Conservation (phyloP, 331 rosid genomes). For the Pyrus hybrid region DNA sequence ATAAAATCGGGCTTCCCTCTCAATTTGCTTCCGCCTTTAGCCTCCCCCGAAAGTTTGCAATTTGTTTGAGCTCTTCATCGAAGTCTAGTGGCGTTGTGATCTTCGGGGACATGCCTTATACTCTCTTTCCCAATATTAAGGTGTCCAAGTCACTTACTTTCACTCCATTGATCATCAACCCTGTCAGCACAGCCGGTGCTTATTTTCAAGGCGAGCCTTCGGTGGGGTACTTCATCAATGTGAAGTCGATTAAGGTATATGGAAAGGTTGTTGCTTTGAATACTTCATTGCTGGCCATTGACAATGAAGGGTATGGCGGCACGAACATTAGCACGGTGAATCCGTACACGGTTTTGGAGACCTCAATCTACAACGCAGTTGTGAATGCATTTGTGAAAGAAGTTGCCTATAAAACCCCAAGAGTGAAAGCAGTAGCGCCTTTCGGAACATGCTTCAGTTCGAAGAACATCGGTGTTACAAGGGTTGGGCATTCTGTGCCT, state of each 20-base stretch:
- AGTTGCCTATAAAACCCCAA: background rate
- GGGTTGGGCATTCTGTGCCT: conserved; percentile 19
- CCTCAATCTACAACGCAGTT: too few species aligned
- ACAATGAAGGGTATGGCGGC: conserved; percentile 35
- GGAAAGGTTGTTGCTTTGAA: conserved; percentile 17
- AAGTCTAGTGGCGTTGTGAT: conserved; percentile 26
- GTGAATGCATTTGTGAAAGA: conserved; percentile 21
- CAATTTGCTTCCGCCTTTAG: conserved; percentile 38
- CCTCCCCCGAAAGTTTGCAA: conserved; percentile 25
- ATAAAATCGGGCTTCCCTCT: conserved; percentile 29
- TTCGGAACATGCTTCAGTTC: conserved; percentile 27
- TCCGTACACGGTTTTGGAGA: conserved; percentile 42
- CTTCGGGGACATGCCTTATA: conserved; percentile 37
- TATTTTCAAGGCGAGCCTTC: conserved; percentile 24
- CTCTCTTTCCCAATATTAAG: conserved; percentile 18
- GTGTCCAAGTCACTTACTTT: conserved; percentile 30
- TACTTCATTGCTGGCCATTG: conserved; percentile 26
- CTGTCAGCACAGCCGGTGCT: conserved; percentile 14
- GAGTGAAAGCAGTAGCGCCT: conserved; percentile 13
- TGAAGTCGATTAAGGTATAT: conserved; percentile 35
- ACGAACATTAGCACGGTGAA: conserved; percentile 50
- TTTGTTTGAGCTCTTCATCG: conserved; percentile 30
- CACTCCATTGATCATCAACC: conserved; percentile 41
- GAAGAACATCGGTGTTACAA: background rate
- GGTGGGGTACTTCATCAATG: conserved; percentile 43